Conservation (phyloP, 108 stramenopile species). For the Fragilaria crotonensis region DNA sequence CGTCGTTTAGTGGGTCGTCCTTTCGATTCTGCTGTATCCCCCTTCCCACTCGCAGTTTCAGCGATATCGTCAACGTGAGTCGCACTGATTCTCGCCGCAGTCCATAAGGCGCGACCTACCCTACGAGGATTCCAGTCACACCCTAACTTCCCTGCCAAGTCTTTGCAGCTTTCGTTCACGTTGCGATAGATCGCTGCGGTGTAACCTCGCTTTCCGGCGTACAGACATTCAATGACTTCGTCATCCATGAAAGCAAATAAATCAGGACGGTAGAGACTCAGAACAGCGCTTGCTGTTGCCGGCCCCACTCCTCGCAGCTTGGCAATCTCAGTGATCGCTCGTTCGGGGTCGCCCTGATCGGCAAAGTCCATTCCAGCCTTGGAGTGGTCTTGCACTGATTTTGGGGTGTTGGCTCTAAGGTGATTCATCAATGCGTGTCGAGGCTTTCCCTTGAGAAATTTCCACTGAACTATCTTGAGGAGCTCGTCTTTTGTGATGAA, state of each 20-base stretch:
- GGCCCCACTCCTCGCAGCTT: slow-evolving; percentile 61
- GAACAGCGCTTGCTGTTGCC: slow-evolving; percentile 59
- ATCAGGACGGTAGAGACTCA: slow-evolving; percentile 42
- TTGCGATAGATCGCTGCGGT: slow-evolving; percentile 45
- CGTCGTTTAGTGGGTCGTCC: neutral
- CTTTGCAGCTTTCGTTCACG: slow-evolving; percentile 33
- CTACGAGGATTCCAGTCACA: slow-evolving; percentile 43
- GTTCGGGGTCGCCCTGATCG: slow-evolving; percentile 6
- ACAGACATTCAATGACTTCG: slow-evolving; percentile 71
- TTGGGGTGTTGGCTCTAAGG: slow-evolving; percentile 39
- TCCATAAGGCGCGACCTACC: slow-evolving; percentile 61
- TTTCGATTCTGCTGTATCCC: neutral
- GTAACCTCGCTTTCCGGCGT: slow-evolving; percentile 53
- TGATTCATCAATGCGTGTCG: slow-evolving; percentile 42
- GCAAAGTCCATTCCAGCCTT: slow-evolving; percentile 27
- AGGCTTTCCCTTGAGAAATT: slow-evolving; percentile 71
- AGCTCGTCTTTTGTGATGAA: slow-evolving; percentile 51
- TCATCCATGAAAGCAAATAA: slow-evolving; percentile 79
- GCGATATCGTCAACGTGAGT: slow-evolving; percentile 2
- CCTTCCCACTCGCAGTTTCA: neutral
- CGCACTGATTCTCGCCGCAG: slow-evolving; percentile 38
- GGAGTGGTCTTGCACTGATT: slow-evolving; percentile 19
- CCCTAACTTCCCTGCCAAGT: slow-evolving; percentile 29
- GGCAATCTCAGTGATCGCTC: slow-evolving; percentile 32
- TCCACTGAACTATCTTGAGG: slow-evolving; percentile 57